Conservation (phyloP, 441 rosid species). For the Francoa sonchifolia region DNA sequence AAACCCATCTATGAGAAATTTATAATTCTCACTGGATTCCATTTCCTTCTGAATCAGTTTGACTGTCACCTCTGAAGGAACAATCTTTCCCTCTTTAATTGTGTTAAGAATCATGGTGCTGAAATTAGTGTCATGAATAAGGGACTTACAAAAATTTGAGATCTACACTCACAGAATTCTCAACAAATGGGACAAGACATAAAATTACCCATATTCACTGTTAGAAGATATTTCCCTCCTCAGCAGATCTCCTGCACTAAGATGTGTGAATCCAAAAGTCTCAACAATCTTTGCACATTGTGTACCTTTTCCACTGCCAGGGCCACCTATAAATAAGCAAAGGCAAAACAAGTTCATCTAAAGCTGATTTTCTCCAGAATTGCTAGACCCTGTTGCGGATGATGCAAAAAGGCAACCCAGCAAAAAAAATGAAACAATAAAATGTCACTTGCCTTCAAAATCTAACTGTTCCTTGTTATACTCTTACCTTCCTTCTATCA, state of each 20-base stretch:
- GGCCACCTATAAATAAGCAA: slow-evolving; percentile 38
- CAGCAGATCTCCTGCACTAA: slow-evolving; percentile 69
- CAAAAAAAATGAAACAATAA: too few relatives aligned
- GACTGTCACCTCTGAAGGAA: slow-evolving; percentile 63
- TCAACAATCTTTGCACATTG: slow-evolving; percentile 52
- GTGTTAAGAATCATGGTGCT: slow-evolving; percentile 50
- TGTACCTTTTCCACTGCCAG: slow-evolving; percentile 79
- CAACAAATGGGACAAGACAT: neutral
- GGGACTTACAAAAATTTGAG: slow-evolving; percentile 6
- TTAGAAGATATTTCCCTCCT: slow-evolving; percentile 49
- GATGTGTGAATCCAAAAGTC: slow-evolving; percentile 46
- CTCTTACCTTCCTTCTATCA: too few relatives aligned
- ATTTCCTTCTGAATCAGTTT: slow-evolving; percentile 47
- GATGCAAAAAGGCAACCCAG: too few relatives aligned
- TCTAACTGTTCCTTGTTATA: too few relatives aligned
- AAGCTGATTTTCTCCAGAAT: neutral
- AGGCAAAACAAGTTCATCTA: slow-evolving; percentile 1
- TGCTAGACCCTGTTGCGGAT: neutral
- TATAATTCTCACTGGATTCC: slow-evolving; percentile 32
- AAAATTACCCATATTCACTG: slow-evolving; percentile 43
- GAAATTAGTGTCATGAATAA: slow-evolving; percentile 14
- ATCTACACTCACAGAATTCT: slow-evolving; percentile 1
- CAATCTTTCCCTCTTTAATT: slow-evolving; percentile 65
- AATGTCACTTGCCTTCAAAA: too few relatives aligned
- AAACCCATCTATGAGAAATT: slow-evolving; percentile 73